Evolutionary conservation across 1,284 basidiomycete genomes (phyloP), one percentile per base, ranked within the genome.

Genomic region (Trichosporon faecale): DNA sequence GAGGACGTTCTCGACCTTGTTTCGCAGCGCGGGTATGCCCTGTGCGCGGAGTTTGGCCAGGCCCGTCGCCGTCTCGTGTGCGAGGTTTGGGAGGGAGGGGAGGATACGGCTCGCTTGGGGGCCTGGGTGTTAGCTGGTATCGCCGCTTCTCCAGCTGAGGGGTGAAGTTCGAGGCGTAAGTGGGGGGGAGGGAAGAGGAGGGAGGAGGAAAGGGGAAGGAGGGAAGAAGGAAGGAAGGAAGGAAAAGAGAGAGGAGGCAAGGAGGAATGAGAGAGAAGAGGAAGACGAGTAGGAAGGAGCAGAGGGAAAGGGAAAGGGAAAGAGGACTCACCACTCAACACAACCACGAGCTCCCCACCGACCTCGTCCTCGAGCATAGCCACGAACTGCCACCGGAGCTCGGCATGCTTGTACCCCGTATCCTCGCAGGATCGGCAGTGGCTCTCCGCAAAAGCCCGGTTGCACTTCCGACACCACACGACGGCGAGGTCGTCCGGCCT

Each of bases 51-150:
- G 27, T 27, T 31, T 61, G 18, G 12, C 57, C 1, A 61, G n/a
- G 18, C 29, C 74, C 18, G 27, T 4, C 5, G 27, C 7, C 3
- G 57, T 33, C 9, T 44, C 40, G 40, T n/a, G 40, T 4, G 40
- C 16, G 40, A 76, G 52, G 0, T 73, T 73, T 3, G 81, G 79
- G 0, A 81, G 74, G 1, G 75, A 33, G 2, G 78, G 79, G 2
- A 82, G 70, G 67, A 79, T 66, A 1, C 49, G 49, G 2, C 31
- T 65, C 0, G 70, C 72, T n/a, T 67, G 68, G 3, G 21, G 31
- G 49, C 66, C 72, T 14, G 46, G 57, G 1, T 65, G 57, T 61
- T 29, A 61, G 57, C 40, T 44, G n/a, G n/a, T n/a, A n/a, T n/a
- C n/a, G n/a, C n/a, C n/a, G n/a, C n/a, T n/a, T n/a, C n/a, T n/a